Conservation (phyloP, 2,329 filamentous ascomycete genomes). For the Pyricularia pennisetigena region DNA sequence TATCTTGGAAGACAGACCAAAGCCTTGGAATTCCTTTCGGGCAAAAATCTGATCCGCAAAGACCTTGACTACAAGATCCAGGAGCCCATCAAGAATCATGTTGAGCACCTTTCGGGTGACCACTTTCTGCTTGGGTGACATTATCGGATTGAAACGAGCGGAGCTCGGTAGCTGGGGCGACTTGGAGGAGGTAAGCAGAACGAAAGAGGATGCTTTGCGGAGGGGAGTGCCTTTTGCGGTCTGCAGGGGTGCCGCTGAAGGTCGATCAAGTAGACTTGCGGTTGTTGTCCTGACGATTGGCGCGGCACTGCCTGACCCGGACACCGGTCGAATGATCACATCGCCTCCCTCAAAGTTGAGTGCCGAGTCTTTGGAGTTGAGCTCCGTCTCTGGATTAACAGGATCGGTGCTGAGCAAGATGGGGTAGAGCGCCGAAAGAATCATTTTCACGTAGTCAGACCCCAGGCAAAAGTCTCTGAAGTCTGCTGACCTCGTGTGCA, state of each 20-base stretch:
- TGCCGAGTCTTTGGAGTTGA: conserved; percentile 72
- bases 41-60: conserved; percentile 79
- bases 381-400: conserved; percentile 73
- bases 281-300: conserved; percentile 67
- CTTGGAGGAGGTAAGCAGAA: conserved; percentile 69
- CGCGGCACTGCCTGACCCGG: conserved; percentile 45
- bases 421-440: conserved; percentile 76
- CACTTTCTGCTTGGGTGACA: conserved; percentile 47
- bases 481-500: conserved; percentile 64
- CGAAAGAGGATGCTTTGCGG: conserved; percentile 79
- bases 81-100: conserved; percentile 62
- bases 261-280: conserved; percentile 34
- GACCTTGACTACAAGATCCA: conserved; percentile 69
- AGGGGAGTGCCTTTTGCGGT: conserved; percentile 48
- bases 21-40: conserved; percentile 83
- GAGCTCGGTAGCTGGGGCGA: conserved; percentile 46
- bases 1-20: conserved; percentile 76
- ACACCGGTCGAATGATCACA: conserved; percentile 70
- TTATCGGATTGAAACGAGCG: conserved; percentile 52
- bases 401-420: conserved; percentile 79
- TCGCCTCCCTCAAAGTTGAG: conserved; percentile 80
- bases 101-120: conserved; percentile 47
- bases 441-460: conserved; percentile 71
- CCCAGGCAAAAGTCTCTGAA: conserved; percentile 77
- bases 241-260: conserved; percentile 27